Percentiles rank a stretch among this genome's conserved stretches.
Evolutionary conservation across 192 early-diverging fungal species (phyloP).

Genomic region (Diversispora epigaea): DNA sequence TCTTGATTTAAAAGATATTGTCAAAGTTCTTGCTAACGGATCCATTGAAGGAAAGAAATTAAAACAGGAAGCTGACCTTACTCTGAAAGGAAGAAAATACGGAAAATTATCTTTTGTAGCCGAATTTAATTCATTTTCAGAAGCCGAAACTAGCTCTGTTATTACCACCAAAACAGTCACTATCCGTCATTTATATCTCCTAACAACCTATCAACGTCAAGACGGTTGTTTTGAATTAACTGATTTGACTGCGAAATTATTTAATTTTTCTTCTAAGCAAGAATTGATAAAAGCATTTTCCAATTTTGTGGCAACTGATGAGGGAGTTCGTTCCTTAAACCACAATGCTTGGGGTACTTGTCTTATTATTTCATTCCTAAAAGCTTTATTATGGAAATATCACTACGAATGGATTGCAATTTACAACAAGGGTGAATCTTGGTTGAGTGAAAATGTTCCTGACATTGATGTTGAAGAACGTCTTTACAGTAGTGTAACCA

Average conservation of each 20-base stretch:
- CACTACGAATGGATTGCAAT: slow-evolving; percentile 3
- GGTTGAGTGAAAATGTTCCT: slow-evolving; percentile 6
- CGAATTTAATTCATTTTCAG: slow-evolving; percentile 53
- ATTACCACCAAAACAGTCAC: neutral
- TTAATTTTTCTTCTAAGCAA: slow-evolving; percentile 5
- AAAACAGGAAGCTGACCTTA: neutral
- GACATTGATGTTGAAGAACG: slow-evolving; percentile 19
- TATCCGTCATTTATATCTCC: neutral
- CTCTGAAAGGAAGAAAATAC: slow-evolving; percentile 53
- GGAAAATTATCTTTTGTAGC: slow-evolving; percentile 61
- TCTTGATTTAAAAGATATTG: slow-evolving; percentile 56
- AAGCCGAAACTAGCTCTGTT: neutral
- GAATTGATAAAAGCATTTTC: slow-evolving; percentile 4
- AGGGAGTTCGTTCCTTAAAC: neutral
- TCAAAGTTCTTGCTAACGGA: slow-evolving; percentile 48
- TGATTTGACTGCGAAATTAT: neutral
- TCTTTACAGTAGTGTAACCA: neutral
- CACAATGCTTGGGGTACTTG: neutral
- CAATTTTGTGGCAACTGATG: neutral
- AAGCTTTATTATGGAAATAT: slow-evolving; percentile 21
- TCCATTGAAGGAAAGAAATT: slow-evolving; percentile 8
- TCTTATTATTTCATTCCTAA: slow-evolving; percentile 21
- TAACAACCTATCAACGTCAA: slow-evolving; percentile 15
- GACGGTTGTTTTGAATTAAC: slow-evolving; percentile 29
- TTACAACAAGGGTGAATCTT: slow-evolving; percentile 6